These are phyloP conservation scores for Wilhelminamyces savonicus DNA, from an alignment of 805 yeast genomes.

Conservation along the genomic window DNA sequence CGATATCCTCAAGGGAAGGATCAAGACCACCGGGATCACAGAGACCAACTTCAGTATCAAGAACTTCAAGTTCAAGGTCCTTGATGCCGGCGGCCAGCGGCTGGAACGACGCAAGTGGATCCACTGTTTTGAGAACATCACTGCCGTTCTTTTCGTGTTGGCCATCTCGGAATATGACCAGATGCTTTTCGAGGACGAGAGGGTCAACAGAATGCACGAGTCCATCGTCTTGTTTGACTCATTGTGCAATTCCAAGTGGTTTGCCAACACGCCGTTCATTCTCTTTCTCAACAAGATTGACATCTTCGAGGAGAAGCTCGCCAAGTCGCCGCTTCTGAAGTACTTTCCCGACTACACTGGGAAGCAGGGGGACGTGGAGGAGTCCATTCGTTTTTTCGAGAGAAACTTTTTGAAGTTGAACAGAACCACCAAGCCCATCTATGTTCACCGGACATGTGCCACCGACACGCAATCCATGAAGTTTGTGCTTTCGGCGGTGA, in stretches of 20 bases:
- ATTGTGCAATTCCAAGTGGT: conserved; percentile 81
- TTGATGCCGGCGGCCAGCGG: conserved; percentile 97
- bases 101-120: conserved; percentile 92
- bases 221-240: conserved; percentile 79
- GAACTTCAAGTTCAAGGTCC: conserved; percentile 60
- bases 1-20: conserved; percentile 85
- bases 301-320: conserved; percentile 65
- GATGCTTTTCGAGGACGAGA: conserved; percentile 80
- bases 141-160: conserved; percentile 80
- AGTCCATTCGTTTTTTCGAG: conserved; percentile 69
- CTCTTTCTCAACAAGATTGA: conserved; percentile 87
- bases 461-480: conserved; percentile 87
- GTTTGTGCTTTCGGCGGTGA: conserved; percentile 86
- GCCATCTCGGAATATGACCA: conserved; percentile 94
- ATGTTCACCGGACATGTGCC: conserved; percentile 91
- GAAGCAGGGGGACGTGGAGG: conserved; percentile 51
- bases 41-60: conserved; percentile 72
- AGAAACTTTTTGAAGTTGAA: conserved; percentile 58
- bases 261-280: conserved; percentile 78
- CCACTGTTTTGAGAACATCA: conserved; percentile 86
- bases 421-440: conserved; percentile 66
- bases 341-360: conserved; percentile 80
- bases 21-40: conserved; percentile 93
- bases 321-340: conserved; percentile 55
- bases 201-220: conserved; percentile 88